Conservation (phyloP, 352 stramenopile species). For the Pythium folliculosum region DNA sequence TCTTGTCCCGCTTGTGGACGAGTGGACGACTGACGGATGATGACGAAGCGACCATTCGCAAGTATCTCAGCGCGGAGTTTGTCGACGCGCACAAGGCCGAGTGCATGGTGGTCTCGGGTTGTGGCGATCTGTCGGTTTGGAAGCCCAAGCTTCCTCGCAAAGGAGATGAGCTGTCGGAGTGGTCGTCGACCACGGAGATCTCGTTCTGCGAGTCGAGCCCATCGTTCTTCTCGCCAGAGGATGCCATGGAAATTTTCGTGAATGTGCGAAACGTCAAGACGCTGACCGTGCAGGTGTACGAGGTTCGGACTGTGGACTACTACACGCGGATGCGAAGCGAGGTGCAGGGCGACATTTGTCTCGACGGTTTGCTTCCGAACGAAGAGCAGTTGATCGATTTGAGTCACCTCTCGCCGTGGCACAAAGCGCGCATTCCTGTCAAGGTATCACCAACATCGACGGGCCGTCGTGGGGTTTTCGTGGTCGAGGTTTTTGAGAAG, state of each 20-base stretch:
- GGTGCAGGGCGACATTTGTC: conserved; percentile 49
- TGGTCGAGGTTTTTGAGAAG: conserved; percentile 65
- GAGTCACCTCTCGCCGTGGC: conserved; percentile 45
- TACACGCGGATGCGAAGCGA: conserved; percentile 49
- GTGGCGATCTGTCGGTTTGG: conserved; percentile 29
- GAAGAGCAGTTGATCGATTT: conserved; percentile 55
- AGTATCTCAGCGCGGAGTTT: conserved; percentile 14
- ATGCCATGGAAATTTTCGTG: conserved; percentile 42
- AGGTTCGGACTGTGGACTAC: conserved; percentile 63
- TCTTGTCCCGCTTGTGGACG: conserved; percentile 7
- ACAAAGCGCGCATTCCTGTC: conserved; percentile 43
- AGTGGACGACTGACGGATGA: not conserved
- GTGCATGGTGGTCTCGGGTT: conserved; percentile 19
- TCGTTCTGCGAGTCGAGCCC: conserved; percentile 58
- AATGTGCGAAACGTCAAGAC: conserved; percentile 50
- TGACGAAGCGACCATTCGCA: conserved; percentile 6
- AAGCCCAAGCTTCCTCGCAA: conserved; percentile 34
- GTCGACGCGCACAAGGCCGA: conserved; percentile 17
- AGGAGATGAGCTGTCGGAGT: conserved; percentile 23
- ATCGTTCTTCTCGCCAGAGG: conserved; percentile 40
- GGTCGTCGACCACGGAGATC: conserved; percentile 30
- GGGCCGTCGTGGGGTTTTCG: conserved; percentile 47
- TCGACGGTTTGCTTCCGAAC: conserved; percentile 60
- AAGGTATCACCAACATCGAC: conserved; percentile 5
- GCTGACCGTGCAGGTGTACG: conserved; percentile 59